phyloP scores from a whole-genome alignment of 2,329 filamentous ascomycete species.

The Neonectria ditissima region DNA sequence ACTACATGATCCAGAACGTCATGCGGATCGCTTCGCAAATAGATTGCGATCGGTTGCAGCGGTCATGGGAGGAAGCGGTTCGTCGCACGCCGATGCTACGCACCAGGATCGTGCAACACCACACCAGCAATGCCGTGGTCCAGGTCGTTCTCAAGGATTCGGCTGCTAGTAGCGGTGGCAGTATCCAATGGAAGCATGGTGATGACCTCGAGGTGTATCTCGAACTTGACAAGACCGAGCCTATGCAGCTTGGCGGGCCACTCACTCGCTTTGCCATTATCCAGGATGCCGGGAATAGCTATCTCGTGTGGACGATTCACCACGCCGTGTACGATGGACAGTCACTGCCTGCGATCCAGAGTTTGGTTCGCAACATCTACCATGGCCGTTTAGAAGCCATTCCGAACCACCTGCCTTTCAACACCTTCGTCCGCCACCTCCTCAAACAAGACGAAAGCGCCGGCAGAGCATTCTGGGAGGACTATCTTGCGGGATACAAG shows the following conservation, averaged over 20 bases:
- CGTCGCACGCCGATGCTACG: slow-evolving; percentile 15
- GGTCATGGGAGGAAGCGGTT: slow-evolving; percentile 23
- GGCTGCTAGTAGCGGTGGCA: background rate
- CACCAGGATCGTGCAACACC: slow-evolving; percentile 20
- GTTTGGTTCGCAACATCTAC: slow-evolving; percentile 16
- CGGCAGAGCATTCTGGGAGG: slow-evolving; percentile 9
- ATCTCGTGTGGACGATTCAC: slow-evolving; percentile 33
- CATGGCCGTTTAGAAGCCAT: background rate
- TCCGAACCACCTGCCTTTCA: background rate
- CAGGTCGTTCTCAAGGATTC: slow-evolving; percentile 16
- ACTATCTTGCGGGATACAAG: background rate
- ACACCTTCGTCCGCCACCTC: slow-evolving; percentile 16
- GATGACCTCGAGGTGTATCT: slow-evolving; percentile 12
- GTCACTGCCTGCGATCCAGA: slow-evolving; percentile 23
- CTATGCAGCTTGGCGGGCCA: slow-evolving; percentile 22
- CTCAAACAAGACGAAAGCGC: background rate
- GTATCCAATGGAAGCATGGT: slow-evolving; percentile 4
- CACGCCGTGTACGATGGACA: slow-evolving; percentile 35
- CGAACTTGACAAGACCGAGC: slow-evolving; percentile 11
- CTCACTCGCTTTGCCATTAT: slow-evolving; percentile 23
- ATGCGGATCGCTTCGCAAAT: slow-evolving; percentile 1
- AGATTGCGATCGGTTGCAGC: slow-evolving; percentile 5
- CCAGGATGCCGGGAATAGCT: slow-evolving; percentile 4
- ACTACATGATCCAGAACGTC: slow-evolving; percentile 24
- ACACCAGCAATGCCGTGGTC: background rate